Conservation (phyloP, 2,329 filamentous ascomycete genomes). For the Grosmannia huntii region DNA sequence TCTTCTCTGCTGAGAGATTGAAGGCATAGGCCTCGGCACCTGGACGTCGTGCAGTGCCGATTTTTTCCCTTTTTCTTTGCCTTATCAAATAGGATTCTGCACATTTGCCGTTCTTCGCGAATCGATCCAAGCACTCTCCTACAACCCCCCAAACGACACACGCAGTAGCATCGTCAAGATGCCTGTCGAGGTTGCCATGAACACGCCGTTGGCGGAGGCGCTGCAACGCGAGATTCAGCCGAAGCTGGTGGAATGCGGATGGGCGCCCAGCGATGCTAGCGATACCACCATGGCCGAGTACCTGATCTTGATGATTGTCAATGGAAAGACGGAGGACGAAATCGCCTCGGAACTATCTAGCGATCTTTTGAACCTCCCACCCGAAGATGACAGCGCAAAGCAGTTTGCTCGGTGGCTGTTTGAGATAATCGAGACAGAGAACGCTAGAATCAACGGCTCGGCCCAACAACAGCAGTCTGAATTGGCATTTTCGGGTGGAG, state of each 20-base stretch:
- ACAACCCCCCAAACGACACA: not conserved
- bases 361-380: conserved; percentile 69
- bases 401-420: conserved; percentile 94
- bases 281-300: conserved; percentile 87
- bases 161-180: conserved; percentile 34
- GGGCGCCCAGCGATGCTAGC: conserved; percentile 66
- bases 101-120: no score
- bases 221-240: conserved; percentile 74
- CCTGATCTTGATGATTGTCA: conserved; percentile 92
- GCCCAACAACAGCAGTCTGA: not conserved
- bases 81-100: no score
- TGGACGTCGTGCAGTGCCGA: no score
- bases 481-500: conserved; percentile 16
- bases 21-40: no score
- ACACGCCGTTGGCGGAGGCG: conserved; percentile 73
- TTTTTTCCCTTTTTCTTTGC: no score
- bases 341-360: conserved; percentile 79
- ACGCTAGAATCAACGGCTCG: conserved; percentile 45
- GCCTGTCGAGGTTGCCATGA: conserved; percentile 63
- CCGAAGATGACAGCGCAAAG: conserved; percentile 69
- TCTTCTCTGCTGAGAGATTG: no score
- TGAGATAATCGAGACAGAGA: conserved; percentile 60
- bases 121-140: not conserved
- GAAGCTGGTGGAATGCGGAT: conserved; percentile 86
- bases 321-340: conserved; percentile 84